These are phyloP conservation scores for Ceratocystis ficicola DNA, from an alignment of 2,329 filamentous ascomycete genomes.

Conservation along the genomic window DNA sequence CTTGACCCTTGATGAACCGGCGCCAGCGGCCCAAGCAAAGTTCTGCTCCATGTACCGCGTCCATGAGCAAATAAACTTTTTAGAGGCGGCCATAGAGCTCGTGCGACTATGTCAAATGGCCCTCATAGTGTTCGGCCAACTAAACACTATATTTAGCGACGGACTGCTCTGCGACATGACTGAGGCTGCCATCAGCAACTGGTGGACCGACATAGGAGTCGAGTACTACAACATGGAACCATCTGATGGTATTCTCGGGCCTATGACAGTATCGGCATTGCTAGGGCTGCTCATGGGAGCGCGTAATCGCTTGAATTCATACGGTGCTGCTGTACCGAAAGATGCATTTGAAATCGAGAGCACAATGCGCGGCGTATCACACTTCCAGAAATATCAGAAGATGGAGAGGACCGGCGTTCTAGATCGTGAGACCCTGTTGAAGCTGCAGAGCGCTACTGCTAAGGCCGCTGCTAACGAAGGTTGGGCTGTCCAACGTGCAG, in stretches of 20 bases:
- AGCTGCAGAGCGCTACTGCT: constrained; percentile 69
- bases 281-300: constrained; percentile 82
- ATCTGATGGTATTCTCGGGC: constrained; percentile 80
- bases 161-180: constrained; percentile 88
- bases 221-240: constrained; percentile 91
- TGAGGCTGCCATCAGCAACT: constrained; percentile 78
- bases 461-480: constrained; percentile 82
- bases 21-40: constrained; percentile 72
- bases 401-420: constrained; percentile 64
- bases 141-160: constrained; percentile 81
- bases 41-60: constrained; percentile 85
- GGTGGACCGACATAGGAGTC: constrained; percentile 89
- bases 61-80: constrained; percentile 67
- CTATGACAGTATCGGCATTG: constrained; percentile 78
- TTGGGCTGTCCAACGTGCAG: constrained; percentile 84
- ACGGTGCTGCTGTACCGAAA: constrained; percentile 72
- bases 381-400: constrained; percentile 84
- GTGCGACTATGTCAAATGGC: constrained; percentile 87
- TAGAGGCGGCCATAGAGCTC: constrained; percentile 70
- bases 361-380: constrained; percentile 70
- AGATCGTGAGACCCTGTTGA: constrained; percentile 71
- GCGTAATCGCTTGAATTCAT: constrained; percentile 75
- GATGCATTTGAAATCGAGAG: constrained; percentile 78
- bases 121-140: constrained; percentile 72
- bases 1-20: constrained; percentile 65